phyloP scores from a whole-genome alignment of 768 basidiomycete genomes.

The Suillus spraguei region DNA sequence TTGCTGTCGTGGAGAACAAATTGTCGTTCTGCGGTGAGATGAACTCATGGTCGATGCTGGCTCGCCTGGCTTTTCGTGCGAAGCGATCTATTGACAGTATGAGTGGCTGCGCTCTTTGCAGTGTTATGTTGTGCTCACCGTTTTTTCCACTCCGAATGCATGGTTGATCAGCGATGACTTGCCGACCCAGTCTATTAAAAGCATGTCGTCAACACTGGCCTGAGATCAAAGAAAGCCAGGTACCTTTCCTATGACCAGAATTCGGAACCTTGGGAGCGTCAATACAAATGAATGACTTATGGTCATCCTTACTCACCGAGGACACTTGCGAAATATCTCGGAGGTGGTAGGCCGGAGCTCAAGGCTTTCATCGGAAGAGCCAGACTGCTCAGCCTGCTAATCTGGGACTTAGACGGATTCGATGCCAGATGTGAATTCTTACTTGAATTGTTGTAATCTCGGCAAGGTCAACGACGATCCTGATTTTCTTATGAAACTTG shows the following conservation, averaged over 20 bases:
- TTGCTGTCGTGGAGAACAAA: constrained; percentile 20
- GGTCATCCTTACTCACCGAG: background rate
- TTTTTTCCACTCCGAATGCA: background rate
- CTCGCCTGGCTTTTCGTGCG: constrained; percentile 9
- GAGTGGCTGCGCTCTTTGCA: background rate
- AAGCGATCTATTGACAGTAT: background rate
- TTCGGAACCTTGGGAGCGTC: background rate
- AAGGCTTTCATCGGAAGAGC: background rate
- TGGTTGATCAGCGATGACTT: background rate
- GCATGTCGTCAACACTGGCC: background rate
- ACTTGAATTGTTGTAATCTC: background rate
- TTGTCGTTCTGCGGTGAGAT: constrained; percentile 9
- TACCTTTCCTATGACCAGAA: constrained; percentile 1
- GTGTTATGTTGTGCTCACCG: background rate
- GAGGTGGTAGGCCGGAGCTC: background rate
- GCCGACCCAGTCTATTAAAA: background rate
- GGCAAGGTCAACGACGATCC: background rate
- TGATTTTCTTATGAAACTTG: background rate
- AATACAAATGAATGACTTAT: background rate
- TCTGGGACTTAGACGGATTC: background rate
- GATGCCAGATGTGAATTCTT: background rate
- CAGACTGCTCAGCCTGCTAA: background rate
- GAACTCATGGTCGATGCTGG: constrained; percentile 14
- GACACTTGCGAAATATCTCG: background rate
- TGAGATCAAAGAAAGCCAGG: background rate